Evolutionary conservation across 495 filamentous ascomycete genomes (phyloP).

Genomic region (Recurvomyces mirabilis): DNA sequence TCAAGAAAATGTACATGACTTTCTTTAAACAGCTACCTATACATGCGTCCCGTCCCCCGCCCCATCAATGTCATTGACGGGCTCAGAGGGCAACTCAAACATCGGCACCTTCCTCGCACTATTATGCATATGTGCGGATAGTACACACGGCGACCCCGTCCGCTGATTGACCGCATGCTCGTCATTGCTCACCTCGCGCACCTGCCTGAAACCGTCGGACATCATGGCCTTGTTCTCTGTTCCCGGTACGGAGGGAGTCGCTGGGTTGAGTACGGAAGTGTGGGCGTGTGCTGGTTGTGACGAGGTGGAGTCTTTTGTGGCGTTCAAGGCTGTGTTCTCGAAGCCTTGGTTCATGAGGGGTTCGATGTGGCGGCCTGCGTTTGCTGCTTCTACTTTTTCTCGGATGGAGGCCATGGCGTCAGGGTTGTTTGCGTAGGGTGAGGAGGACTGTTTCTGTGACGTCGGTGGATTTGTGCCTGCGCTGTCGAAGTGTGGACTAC

Average conservation of each 20-base stretch:
- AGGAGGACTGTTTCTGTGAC: neutral
- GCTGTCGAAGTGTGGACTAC: neutral
- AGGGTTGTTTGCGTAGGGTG: constrained; percentile 18
- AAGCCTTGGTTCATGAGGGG: constrained; percentile 11
- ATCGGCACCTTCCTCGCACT: constrained; percentile 20
- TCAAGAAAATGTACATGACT: too few species aligned
- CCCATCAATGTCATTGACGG: constrained; percentile 16
- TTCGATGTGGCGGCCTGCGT: constrained; percentile 3
- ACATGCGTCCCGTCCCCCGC: neutral
- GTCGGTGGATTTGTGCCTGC: neutral
- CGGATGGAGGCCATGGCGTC: constrained; percentile 15
- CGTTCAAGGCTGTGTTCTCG: neutral
- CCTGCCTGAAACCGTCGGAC: constrained; percentile 2
- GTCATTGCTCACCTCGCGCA: neutral
- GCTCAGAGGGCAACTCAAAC: constrained; percentile 19
- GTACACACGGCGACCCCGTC: constrained; percentile 1
- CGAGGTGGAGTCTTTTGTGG: neutral
- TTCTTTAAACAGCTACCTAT: constrained; percentile 1
- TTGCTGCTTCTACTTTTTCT: constrained; percentile 16
- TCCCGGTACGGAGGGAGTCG: neutral
- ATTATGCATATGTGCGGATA: constrained; percentile 3
- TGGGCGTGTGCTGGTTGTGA: neutral
- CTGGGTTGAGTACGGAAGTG: neutral
- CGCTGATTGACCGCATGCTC: neutral
- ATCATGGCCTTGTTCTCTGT: constrained; percentile 1